A percentile compares a stretch with the other conserved stretches of the same genome.
These are phyloP conservation scores for Floccularia luteovirens DNA, from an alignment of 768 basidiomycete genomes.

Conservation along the genomic window DNA sequence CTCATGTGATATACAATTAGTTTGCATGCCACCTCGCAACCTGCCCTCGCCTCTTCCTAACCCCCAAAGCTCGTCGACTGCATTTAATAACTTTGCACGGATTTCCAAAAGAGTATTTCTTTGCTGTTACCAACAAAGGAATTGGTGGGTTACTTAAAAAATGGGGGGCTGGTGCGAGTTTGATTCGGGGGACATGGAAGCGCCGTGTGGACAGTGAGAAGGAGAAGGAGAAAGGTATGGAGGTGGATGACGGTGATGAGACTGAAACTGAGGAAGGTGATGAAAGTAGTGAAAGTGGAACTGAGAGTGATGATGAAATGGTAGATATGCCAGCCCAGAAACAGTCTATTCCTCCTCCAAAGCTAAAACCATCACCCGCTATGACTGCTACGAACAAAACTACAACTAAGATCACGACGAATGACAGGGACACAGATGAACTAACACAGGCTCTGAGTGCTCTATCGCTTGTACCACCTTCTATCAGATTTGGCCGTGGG, in stretches of 20 bases:
- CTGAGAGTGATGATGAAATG: slow-evolving; percentile 8
- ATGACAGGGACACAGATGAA: slow-evolving; percentile 30
- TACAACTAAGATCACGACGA: slow-evolving; percentile 12
- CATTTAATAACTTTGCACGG: slow-evolving; percentile 79
- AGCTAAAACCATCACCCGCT: slow-evolving; percentile 4
- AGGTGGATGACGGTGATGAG: slow-evolving; percentile 15
- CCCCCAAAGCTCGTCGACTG: slow-evolving; percentile 68
- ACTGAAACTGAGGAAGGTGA: slow-evolving; percentile 16
- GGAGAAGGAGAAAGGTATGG: slow-evolving; percentile 16
- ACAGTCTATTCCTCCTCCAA: slow-evolving; percentile 19
- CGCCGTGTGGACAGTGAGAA: slow-evolving; percentile 16
- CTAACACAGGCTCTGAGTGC: slow-evolving; percentile 39
- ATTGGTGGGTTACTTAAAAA: slow-evolving; percentile 70
- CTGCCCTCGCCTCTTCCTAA: slow-evolving; percentile 54
- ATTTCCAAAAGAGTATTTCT: slow-evolving; percentile 88
- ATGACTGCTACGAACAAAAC: slow-evolving; percentile 2
- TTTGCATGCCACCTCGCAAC: slow-evolving; percentile 72
- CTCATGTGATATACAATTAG: slow-evolving; percentile 20
- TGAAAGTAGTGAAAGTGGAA: slow-evolving; percentile 13
- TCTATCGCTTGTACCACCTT: slow-evolving; percentile 55
- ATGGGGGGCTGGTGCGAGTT: slow-evolving; percentile 82
- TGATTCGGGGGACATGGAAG: slow-evolving; percentile 72
- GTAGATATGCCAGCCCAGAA: slow-evolving; percentile 1
- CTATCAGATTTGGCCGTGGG: slow-evolving; percentile 71
- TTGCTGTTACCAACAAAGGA: slow-evolving; percentile 87